phyloP scores from a whole-genome alignment of 179 eudicot genomes.

The Patellifolia procumbens region DNA sequence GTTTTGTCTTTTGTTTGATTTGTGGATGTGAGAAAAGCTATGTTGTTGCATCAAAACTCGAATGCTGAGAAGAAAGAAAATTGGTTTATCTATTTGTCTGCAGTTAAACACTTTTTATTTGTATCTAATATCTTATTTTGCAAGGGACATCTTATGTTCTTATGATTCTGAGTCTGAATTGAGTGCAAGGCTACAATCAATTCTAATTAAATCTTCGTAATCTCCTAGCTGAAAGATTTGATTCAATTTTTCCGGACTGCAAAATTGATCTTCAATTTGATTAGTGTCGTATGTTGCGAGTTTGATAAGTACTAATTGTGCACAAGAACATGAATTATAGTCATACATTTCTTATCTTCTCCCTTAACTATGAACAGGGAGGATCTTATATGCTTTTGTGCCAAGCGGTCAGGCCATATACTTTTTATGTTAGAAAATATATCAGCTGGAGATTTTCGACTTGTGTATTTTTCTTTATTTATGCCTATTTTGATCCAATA shows the following conservation, averaged over 20 bases:
- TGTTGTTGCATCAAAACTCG: slow-evolving; percentile 6
- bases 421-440: too few species aligned
- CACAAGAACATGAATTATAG: not conserved
- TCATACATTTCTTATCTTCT: not conserved
- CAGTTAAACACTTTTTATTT: not conserved
- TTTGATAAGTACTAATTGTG: not conserved
- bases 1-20: slow-evolving; percentile 21
- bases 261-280: not conserved
- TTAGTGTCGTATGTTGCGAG: not conserved
- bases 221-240: not conserved
- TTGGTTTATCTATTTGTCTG: not conserved
- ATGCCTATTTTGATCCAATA: not conserved
- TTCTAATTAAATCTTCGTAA: not conserved
- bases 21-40: not conserved
- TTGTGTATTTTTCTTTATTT: not conserved
- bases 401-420: too few species aligned
- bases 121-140: too few species aligned
- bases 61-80: not conserved
- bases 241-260: not conserved
- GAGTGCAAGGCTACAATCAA: not conserved
- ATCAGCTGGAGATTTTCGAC: not conserved
- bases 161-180: not conserved
- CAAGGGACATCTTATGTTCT: not conserved
- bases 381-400: not conserved
- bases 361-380: not conserved